Percentiles rank a stretch among this genome's conserved stretches.
Evolutionary conservation across 148 eudicot species (phyloP).

Genomic region (Camellia lanceoleosa): DNA sequence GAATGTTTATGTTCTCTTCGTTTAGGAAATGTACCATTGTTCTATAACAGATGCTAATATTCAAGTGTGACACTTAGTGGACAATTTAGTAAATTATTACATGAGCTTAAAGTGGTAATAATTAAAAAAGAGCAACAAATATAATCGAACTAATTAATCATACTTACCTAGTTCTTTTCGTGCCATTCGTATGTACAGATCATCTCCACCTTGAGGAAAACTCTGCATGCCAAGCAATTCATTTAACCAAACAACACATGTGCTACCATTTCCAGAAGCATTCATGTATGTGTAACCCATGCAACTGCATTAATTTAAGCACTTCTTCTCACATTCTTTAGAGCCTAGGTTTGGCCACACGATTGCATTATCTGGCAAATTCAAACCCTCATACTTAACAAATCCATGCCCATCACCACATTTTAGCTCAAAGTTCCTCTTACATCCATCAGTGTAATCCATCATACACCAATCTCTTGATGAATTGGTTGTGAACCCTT

Average conservation of each 20-base stretch:
- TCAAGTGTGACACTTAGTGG: too few relatives aligned
- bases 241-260: slow-evolving; percentile 23
- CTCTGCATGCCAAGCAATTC: slow-evolving; percentile 21
- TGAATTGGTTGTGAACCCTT: slow-evolving; percentile 18
- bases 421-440: slow-evolving; percentile 8
- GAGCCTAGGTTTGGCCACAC: slow-evolving; percentile 9
- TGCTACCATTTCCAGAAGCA: slow-evolving; percentile 22
- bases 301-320: slow-evolving; percentile 26
- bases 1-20: too few relatives aligned
- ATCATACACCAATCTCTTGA: slow-evolving; percentile 3
- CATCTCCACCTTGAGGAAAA: slow-evolving; percentile 19
- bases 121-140: neutral
- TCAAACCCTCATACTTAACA: slow-evolving; percentile 17
- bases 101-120: too few relatives aligned
- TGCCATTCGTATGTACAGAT: slow-evolving; percentile 32
- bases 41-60: too few relatives aligned
- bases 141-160: neutral
- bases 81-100: too few relatives aligned
- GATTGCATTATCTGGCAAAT: slow-evolving; percentile 27
- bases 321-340: slow-evolving; percentile 18
- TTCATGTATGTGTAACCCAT: slow-evolving; percentile 26
- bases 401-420: slow-evolving; percentile 28
- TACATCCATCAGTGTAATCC: slow-evolving; percentile 24
- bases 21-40: too few relatives aligned
- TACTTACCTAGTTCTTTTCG: slow-evolving; percentile 24